Evolutionary conservation across 306 rosid species (phyloP).

Genomic region (Inga leiocalycina): DNA sequence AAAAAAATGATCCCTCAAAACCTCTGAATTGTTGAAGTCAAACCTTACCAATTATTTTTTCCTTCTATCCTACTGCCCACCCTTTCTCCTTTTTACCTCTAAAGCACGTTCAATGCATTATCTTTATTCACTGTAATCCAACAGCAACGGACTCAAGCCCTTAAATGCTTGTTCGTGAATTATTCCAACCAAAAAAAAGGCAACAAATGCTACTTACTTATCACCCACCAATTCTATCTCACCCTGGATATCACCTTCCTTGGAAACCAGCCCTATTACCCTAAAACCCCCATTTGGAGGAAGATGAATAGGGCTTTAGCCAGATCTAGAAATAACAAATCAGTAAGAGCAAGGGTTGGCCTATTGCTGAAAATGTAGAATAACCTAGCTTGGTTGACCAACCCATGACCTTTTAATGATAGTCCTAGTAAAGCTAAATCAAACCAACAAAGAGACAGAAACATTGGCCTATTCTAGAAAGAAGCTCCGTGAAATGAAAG

Average conservation of each 20-base stretch:
- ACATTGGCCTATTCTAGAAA: no score
- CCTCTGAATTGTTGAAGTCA: neutral
- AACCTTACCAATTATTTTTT: neutral
- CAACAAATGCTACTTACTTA: neutral
- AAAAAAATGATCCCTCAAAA: neutral
- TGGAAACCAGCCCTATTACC: neutral
- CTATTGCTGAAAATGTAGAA: no score
- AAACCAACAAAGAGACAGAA: no score
- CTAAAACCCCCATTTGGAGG: neutral
- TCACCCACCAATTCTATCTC: neutral
- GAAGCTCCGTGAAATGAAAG: no score
- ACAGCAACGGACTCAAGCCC: neutral
- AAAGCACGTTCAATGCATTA: neutral
- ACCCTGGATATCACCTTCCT: neutral
- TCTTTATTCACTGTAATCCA: neutral
- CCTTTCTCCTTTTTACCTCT: neutral
- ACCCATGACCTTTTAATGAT: no score
- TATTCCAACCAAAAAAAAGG: neutral
- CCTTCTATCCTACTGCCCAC: neutral
- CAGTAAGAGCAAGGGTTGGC: neutral
- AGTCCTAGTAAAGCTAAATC: no score
- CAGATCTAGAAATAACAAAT: neutral
- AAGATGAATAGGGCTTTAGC: neutral
- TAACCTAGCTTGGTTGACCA: no score
- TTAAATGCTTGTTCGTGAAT: no score